Evolutionary conservation across 768 basidiomycete species (phyloP), one percentile per base, ranked within the genome.

Genomic region (Boletus rubroflammeus): DNA sequence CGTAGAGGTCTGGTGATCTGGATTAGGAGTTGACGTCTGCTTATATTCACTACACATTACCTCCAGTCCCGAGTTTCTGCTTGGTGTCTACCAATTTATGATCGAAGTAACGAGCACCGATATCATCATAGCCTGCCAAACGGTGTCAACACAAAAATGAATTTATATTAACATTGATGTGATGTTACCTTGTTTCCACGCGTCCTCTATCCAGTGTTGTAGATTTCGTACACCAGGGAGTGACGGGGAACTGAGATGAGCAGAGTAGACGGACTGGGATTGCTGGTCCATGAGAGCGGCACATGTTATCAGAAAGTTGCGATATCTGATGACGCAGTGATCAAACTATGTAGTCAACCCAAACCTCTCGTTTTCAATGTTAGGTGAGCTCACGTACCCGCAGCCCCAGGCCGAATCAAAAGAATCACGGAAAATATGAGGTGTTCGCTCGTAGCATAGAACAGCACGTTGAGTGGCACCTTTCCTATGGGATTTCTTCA

Each of bases 51-150:
- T 42, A 23, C 14, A 39, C 56, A 62, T 51, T 59, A 88, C 90
- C 90, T 67, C 80, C 80, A 10, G 91, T 88, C 17, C 93, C 93
- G 43, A 96, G 85, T 84, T 83, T 90, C 67, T 88, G 90, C 8
- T 63, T 75, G 2, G 84, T 87, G 1, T 78, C 83, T 15, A 78
- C 62, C 8, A 86, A 63, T 39, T 70, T 57, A 70, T 67, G 75
- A 25, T 80, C 76, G 9, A 93, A 72, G 39, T 92, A 72, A 47
- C 71, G 52, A 14, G 81, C 81, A 3, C 94, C 93, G 54, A 86
- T 79, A 21, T 65, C 63, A 65, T 97, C 93, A 61, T 82, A 94
- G 0, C 91, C 93, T 78, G 48, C 9, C 26, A 23, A 44, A 40
- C 36, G 1, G 3, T 28, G 29, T 62, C 15, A 56, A 28, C 34